Percentiles rank a stretch among this genome's conserved stretches.
Evolutionary conservation across 2,329 filamentous ascomycete genomes (phyloP).

Genomic region (Paecilomyces formosus): DNA sequence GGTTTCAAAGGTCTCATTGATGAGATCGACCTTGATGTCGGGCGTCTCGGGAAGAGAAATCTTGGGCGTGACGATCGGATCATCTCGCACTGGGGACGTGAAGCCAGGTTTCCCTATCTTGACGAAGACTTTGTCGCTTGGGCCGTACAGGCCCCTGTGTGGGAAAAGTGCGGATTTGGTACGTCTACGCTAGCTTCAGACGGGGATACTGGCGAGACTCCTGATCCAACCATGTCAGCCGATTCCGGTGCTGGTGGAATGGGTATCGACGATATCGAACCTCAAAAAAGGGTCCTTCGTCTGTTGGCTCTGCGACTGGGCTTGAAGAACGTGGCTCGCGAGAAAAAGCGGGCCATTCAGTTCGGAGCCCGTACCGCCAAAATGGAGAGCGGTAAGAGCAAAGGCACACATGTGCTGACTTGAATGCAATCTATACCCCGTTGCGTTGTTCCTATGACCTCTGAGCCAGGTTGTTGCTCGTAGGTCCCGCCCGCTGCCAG

Average conservation of each 20-base stretch:
- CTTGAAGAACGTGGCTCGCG: constrained; percentile 63
- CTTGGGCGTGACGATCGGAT: constrained; percentile 88
- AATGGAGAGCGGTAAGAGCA: constrained; percentile 61
- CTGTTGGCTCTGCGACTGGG: constrained; percentile 68
- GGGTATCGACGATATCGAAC: constrained; percentile 48
- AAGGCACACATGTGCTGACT: constrained; percentile 54
- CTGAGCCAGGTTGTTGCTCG: not conserved
- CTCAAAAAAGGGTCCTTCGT: constrained; percentile 73
- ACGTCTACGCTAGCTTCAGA: constrained; percentile 26
- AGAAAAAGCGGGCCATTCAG: constrained; percentile 90
- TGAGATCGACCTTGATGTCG: constrained; percentile 79
- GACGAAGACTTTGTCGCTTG: constrained; percentile 82
- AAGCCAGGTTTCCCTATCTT: constrained; percentile 83
- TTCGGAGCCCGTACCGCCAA: constrained; percentile 78
- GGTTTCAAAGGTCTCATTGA: constrained; percentile 67
- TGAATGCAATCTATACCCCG: constrained; percentile 11
- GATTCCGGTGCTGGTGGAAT: constrained; percentile 4
- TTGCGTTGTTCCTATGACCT: not conserved
- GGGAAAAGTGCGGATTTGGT: constrained; percentile 85
- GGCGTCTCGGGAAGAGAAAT: constrained; percentile 84
- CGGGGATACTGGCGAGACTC: not conserved
- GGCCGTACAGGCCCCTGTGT: constrained; percentile 66
- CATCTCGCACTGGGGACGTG: constrained; percentile 80
- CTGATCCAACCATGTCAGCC: not conserved
- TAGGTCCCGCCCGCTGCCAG: not conserved